Evolutionary conservation across 2,329 filamentous ascomycete species (phyloP).

Genomic region (Knufia fluminis): DNA sequence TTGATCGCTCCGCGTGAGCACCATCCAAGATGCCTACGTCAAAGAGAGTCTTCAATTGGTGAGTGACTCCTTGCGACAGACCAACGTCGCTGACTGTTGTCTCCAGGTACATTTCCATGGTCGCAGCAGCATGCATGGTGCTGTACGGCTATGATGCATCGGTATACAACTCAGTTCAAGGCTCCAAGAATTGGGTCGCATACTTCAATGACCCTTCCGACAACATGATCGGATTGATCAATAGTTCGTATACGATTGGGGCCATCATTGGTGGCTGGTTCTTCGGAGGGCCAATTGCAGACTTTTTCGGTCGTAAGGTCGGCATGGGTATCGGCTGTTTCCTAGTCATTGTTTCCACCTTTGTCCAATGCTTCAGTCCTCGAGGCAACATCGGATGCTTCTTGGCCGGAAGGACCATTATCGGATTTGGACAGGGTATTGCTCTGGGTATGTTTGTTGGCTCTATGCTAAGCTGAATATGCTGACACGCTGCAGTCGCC

Average conservation of each 20-base stretch:
- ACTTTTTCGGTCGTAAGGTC: conserved; percentile 52
- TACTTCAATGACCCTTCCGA: conserved; percentile 47
- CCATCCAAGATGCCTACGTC: background rate
- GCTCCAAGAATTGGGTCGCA: conserved; percentile 48
- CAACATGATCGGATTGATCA: conserved; percentile 48
- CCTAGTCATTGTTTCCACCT: conserved; percentile 57
- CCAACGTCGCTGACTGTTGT: background rate
- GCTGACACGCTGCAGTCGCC: conserved; percentile 28
- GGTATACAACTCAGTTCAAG: conserved; percentile 64
- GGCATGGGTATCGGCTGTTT: conserved; percentile 58
- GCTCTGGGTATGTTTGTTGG: conserved; percentile 28
- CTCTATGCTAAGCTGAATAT: background rate
- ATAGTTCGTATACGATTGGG: conserved; percentile 62
- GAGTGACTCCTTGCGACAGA: background rate
- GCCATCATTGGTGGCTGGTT: conserved; percentile 63
- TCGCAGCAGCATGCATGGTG: conserved; percentile 65
- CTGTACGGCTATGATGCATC: conserved; percentile 67
- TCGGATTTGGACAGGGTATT: conserved; percentile 36
- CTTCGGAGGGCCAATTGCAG: conserved; percentile 51
- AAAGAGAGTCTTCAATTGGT: conserved; percentile 3
- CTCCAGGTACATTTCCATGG: conserved; percentile 54
- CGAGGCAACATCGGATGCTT: conserved; percentile 53
- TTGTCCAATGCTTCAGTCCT: conserved; percentile 57
- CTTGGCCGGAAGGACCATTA: conserved; percentile 58
- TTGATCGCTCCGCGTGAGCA: background rate